phyloP scores from a whole-genome alignment of 495 filamentous ascomycete genomes.

The Astrothelium subdiscretum region DNA sequence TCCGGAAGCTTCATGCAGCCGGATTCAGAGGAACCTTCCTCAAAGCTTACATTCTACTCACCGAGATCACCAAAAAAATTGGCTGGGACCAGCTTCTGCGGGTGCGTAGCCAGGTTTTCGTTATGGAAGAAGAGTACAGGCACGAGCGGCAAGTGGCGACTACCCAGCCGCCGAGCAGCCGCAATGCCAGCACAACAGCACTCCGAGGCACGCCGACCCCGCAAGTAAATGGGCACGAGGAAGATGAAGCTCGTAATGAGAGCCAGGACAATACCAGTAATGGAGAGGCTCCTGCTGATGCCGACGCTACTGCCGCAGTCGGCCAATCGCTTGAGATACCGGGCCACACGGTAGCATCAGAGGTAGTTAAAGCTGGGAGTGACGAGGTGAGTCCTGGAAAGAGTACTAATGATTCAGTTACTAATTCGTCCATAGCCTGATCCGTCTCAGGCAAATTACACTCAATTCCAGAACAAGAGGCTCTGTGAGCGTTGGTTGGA shows the following conservation, averaged over 20 bases:
- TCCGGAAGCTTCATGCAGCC: conserved; percentile 78
- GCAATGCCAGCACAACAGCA: conserved; percentile 65
- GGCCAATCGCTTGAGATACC: conserved; percentile 61
- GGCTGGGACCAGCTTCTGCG: conserved; percentile 94
- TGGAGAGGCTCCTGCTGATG: conserved; percentile 8
- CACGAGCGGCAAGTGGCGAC: conserved; percentile 64
- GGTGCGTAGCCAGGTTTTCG: conserved; percentile 90
- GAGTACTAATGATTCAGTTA: neutral
- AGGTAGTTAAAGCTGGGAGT: conserved; percentile 64
- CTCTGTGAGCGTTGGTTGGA: conserved; percentile 97
- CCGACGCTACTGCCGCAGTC: conserved; percentile 21
- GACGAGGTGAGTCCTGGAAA: conserved; percentile 39
- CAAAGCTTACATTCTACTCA: conserved; percentile 86
- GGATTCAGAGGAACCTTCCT: conserved; percentile 88
- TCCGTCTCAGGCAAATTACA: conserved; percentile 40
- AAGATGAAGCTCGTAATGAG: conserved; percentile 25
- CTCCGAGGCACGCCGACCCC: conserved; percentile 55
- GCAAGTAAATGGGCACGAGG: conserved; percentile 47
- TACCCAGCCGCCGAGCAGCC: conserved; percentile 37
- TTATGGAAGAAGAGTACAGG: conserved; percentile 98
- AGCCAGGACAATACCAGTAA: conserved; percentile 23
- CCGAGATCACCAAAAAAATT: conserved; percentile 87
- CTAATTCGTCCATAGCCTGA: conserved; percentile 14
- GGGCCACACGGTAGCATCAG: conserved; percentile 68
- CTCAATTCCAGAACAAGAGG: conserved; percentile 84